Conservation (phyloP, 2,329 filamentous ascomycete genomes). For the Cercospora berteroae region DNA sequence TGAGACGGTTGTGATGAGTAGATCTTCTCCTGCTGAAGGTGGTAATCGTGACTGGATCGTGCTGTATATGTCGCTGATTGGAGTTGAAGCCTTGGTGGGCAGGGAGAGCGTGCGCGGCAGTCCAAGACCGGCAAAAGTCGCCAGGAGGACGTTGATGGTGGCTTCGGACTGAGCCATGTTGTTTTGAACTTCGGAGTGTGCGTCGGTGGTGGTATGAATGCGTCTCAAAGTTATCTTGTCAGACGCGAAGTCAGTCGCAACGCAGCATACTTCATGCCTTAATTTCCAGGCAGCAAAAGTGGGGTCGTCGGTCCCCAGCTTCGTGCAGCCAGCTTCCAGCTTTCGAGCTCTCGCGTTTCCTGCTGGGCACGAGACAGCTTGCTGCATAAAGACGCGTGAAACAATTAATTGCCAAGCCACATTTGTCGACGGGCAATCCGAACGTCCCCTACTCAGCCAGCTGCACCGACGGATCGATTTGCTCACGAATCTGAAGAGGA, state of each 20-base stretch:
- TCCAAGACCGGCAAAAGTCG: constrained; percentile 77
- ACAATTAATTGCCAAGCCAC: background rate
- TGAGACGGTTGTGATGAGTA: constrained; percentile 78
- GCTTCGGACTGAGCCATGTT: constrained; percentile 13
- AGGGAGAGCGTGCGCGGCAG: constrained; percentile 80
- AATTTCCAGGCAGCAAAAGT: background rate
- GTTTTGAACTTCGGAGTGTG: background rate
- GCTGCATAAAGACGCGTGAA: background rate
- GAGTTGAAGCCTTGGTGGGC: constrained; percentile 64
- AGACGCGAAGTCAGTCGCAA: background rate
- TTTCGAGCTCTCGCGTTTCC: background rate
- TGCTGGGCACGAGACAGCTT: background rate
- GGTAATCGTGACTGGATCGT: constrained; percentile 61
- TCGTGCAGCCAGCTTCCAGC: background rate
- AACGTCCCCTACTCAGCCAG: background rate
- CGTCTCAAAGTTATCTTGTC: background rate
- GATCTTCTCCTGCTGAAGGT: constrained; percentile 52
- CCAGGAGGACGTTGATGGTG: constrained; percentile 76
- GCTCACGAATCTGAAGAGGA: background rate
- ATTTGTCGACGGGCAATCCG: background rate
- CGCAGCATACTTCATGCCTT: background rate
- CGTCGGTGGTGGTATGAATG: background rate
- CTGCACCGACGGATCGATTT: background rate
- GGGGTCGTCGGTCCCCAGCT: background rate
- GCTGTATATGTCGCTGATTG: constrained; percentile 65